Percentiles rank a stretch among this genome's conserved stretches.
Evolutionary conservation across 2,329 filamentous ascomycete species (phyloP).

Genomic region (Shiraia sp.): DNA sequence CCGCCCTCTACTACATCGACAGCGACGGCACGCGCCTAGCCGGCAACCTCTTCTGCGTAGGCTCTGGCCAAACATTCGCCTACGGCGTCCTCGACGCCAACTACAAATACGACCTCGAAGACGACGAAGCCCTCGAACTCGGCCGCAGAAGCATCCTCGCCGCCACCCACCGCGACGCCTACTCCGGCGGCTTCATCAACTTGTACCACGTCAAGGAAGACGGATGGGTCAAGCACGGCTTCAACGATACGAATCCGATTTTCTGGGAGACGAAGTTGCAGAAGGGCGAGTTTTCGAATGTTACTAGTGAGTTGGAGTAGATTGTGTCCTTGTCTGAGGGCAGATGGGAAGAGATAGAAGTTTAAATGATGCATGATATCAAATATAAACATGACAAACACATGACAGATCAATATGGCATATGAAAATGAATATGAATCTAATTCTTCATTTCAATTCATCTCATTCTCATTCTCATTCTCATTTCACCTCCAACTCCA

Average conservation of each 20-base stretch:
- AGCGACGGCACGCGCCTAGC: constrained; percentile 90
- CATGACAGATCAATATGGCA: no score
- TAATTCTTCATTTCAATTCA: no score
- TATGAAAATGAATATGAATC: no score
- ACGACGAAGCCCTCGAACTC: constrained; percentile 87
- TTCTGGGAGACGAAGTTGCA: constrained; percentile 99
- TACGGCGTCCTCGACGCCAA: constrained; percentile 97
- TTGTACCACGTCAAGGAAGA: constrained; percentile 98
- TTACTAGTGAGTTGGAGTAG: constrained; percentile 75
- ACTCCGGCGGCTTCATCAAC: constrained; percentile 98
- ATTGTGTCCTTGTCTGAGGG: neutral
- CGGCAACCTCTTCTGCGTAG: constrained; percentile 97
- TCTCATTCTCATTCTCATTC: no score
- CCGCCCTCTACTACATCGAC: constrained; percentile 98
- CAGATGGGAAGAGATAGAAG: neutral
- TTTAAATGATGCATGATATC: no score
- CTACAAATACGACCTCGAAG: constrained; percentile 86
- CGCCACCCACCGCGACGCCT: constrained; percentile 96
- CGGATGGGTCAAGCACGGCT: constrained; percentile 98
- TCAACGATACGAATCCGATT: constrained; percentile 96
- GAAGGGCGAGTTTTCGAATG: constrained; percentile 97
- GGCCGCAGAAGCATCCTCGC: constrained; percentile 91
- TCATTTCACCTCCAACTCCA: no score
- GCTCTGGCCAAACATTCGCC: constrained; percentile 96
- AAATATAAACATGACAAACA: no score